These are phyloP conservation scores for Boletus rubroflammeus DNA, from an alignment of 768 basidiomycete genomes.

Conservation along the genomic window DNA sequence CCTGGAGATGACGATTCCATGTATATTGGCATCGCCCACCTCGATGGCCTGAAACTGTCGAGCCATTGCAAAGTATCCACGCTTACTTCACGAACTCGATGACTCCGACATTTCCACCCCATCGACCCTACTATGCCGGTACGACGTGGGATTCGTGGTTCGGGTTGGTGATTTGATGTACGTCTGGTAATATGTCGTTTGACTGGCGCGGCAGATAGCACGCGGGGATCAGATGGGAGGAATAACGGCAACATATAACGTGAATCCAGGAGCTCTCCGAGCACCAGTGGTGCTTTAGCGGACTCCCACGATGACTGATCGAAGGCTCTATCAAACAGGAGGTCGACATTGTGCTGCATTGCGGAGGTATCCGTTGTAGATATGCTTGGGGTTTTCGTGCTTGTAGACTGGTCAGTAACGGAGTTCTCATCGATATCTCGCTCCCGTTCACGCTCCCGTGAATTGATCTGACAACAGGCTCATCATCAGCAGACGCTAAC, in stretches of 20 bases:
- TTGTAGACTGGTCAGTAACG: constrained; percentile 39
- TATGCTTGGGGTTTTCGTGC: constrained; percentile 28
- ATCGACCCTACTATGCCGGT: constrained; percentile 42
- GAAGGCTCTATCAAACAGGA: constrained; percentile 67
- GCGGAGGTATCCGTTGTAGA: constrained; percentile 34
- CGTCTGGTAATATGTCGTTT: constrained; percentile 30
- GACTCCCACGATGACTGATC: constrained; percentile 77
- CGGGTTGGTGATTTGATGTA: constrained; percentile 19
- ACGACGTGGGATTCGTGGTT: constrained; percentile 39
- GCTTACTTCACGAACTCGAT: constrained; percentile 58
- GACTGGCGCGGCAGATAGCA: constrained; percentile 67
- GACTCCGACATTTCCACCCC: constrained; percentile 57
- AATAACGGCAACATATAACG: constrained; percentile 88
- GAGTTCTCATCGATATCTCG: constrained; percentile 29
- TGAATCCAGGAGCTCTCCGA: constrained; percentile 90
- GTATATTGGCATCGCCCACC: constrained; percentile 48
- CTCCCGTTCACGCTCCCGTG: constrained; percentile 61
- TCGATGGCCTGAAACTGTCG: constrained; percentile 55
- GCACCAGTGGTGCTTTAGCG: constrained; percentile 68
- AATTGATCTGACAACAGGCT: constrained; percentile 48
- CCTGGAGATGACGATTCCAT: constrained; percentile 36
- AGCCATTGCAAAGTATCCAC: constrained; percentile 64
- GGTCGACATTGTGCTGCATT: constrained; percentile 63
- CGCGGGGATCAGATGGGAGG: constrained; percentile 76
- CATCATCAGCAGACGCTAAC: background rate